These are phyloP conservation scores for Neobulgaria alba DNA, from an alignment of 2,329 filamentous ascomycete species.

Conservation along the genomic window DNA sequence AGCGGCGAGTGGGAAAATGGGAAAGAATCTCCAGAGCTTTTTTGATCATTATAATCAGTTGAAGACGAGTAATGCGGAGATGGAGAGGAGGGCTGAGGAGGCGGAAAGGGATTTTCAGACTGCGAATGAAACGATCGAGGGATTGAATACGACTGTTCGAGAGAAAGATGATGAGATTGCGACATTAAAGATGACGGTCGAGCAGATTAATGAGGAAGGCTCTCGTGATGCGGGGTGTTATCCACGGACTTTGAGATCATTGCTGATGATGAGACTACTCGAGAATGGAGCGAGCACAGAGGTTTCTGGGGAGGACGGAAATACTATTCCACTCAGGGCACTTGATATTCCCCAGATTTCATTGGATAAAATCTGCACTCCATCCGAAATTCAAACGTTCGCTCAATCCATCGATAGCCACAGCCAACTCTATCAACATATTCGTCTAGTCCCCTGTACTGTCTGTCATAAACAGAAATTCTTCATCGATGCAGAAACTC, in stretches of 20 bases:
- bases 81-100: conserved; percentile 1
- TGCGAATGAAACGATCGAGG: neutral
- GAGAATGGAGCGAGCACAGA: too few relatives aligned
- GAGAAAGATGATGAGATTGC: neutral
- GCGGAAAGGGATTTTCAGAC: neutral
- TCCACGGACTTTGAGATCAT: conserved; percentile 3
- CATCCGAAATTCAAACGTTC: conserved; percentile 4
- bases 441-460: conserved; percentile 2
- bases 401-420: neutral
- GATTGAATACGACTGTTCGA: too few relatives aligned
- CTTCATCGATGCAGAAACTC: conserved; percentile 2
- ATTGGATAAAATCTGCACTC: conserved; percentile 2
- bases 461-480: conserved; percentile 7
- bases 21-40: conserved; percentile 2
- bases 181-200: conserved; percentile 1
- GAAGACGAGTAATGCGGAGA: neutral
- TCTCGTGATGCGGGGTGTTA: conserved; percentile 1
- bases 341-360: neutral
- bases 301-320: too few relatives aligned
- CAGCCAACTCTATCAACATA: conserved; percentile 5
- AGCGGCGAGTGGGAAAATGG: neutral
- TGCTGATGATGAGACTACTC: conserved; percentile 6
- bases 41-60: conserved; percentile 3
- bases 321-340: too few relatives aligned
- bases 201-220: conserved; percentile 5